Conservation (phyloP, 2,329 filamentous ascomycete species). For the Arthroderma sp. region DNA sequence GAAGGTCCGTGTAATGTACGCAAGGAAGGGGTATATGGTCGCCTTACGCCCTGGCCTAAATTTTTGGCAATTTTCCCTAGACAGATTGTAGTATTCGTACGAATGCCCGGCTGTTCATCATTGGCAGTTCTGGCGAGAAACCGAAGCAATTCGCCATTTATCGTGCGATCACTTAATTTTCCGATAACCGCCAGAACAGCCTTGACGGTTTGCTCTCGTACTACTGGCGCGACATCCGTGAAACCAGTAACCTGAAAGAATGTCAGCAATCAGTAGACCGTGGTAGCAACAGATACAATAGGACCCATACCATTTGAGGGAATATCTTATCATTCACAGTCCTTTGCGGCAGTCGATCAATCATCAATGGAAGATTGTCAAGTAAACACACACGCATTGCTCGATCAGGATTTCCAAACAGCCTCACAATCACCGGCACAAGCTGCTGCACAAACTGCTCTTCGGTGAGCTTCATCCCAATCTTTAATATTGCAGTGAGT, state of each 20-base stretch:
- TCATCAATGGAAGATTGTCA: slow-evolving; percentile 80
- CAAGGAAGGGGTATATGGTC: background rate
- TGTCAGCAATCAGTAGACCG: slow-evolving; percentile 1
- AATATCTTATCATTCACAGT: slow-evolving; percentile 94
- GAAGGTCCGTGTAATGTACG: too few relatives aligned
- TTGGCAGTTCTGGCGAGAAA: slow-evolving; percentile 93
- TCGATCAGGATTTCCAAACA: slow-evolving; percentile 84
- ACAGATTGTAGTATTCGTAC: slow-evolving; percentile 96
- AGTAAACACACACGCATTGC: slow-evolving; percentile 82
- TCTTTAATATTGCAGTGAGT: slow-evolving; percentile 77
- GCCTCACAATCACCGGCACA: slow-evolving; percentile 70
- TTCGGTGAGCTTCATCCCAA: slow-evolving; percentile 68
- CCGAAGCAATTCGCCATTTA: slow-evolving; percentile 85
- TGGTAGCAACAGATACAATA: background rate
- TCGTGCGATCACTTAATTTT: slow-evolving; percentile 81
- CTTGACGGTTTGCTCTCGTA: slow-evolving; percentile 91
- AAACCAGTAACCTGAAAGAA: slow-evolving; percentile 70
- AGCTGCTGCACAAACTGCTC: slow-evolving; percentile 82
- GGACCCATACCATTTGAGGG: slow-evolving; percentile 59
- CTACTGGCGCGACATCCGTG: slow-evolving; percentile 76
- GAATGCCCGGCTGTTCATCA: slow-evolving; percentile 91
- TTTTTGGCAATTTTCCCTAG: slow-evolving; percentile 91
- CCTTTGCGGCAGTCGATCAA: slow-evolving; percentile 76
- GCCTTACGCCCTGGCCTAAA: slow-evolving; percentile 48
- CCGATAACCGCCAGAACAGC: slow-evolving; percentile 74